phyloP scores from a whole-genome alignment of 495 filamentous ascomycete species.

The Glutinoglossum americanum region DNA sequence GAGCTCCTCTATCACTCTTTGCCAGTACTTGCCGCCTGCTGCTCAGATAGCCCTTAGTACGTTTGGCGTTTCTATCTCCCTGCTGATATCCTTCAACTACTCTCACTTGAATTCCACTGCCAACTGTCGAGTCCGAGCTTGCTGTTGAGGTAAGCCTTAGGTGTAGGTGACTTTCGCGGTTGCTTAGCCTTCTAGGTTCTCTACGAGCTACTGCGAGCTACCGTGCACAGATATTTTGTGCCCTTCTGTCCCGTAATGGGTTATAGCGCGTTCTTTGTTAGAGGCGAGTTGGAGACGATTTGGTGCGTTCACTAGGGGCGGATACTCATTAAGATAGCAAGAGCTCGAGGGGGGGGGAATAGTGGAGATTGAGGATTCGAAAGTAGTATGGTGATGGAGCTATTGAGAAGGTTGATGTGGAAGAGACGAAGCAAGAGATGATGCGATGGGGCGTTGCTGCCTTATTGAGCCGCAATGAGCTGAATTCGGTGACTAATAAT shows the following conservation, averaged over 20 bases:
- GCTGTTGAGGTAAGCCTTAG: no score
- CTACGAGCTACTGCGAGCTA: no score
- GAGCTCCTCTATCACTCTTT: not conserved
- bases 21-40: not conserved
- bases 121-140: not conserved
- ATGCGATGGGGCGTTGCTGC: not conserved
- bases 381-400: not conserved
- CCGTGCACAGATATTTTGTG: no score
- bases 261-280: no score
- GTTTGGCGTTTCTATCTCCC: not conserved
- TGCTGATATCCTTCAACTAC: not conserved
- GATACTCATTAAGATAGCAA: no score
- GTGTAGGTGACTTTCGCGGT: no score
- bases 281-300: not conserved
- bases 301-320: not conserved
- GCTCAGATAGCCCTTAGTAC: not conserved
- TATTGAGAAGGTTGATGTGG: not conserved
- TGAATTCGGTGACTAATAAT: not conserved
- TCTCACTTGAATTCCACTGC: not conserved
- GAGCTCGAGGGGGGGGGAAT: no score
- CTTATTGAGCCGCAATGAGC: not conserved
- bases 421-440: not conserved
- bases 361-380: not conserved
- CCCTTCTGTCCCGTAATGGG: no score
- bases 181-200: no score